Evolutionary conservation across 2,329 filamentous ascomycete species (phyloP), one percentile per base, ranked within the genome.

Genomic region (Colletotrichum cuscutae): DNA sequence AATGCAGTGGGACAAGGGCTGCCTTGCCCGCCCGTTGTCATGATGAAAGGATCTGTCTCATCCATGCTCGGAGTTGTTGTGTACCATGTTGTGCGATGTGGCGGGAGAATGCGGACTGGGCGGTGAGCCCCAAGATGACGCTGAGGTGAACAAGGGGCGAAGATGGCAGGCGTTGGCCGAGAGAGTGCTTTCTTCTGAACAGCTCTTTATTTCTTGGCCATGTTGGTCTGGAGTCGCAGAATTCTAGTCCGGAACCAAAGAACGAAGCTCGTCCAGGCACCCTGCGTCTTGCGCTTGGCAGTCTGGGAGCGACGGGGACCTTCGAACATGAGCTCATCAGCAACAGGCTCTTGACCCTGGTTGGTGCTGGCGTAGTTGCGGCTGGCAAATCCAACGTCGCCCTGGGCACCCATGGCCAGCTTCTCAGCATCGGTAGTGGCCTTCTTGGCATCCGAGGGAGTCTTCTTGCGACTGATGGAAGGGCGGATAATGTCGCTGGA

Each of bases 211-310:
- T 75, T 75, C 65, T 79, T 79, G 64, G 81, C 70, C 70, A 72
- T 72, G 60, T 72, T 72, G 46, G 69, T 63, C 11, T 69, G 76
- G 72, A 86, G 79, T 7, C 84, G 82, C 59, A 89, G 80, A 37
- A 89, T 81, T 72, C 86, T 85, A n/a, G 90, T 92, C 72, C 90
- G 84, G 30, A 92, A 79, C 90, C 90, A 92, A 68, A 92, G 84
- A 63, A 92, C 84, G 76, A 92, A 91, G 26, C 86, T 86, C 8
- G 88, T 90, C 90, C 90, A 92, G 52, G 89, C 86, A 74, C 88
- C 85, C 73, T 89, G 88, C 1, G 90, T 92, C 82, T 88, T 90
- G 76, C 85, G 86, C 83, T 91, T 92, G 70, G 88, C 85, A 8
- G 84, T 84, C 76, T 82, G 85, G 71, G 81, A 82, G 69, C 87